phyloP scores from a whole-genome alignment of 1,284 basidiomycete genomes.

The Cryptococcus amylolentus region DNA sequence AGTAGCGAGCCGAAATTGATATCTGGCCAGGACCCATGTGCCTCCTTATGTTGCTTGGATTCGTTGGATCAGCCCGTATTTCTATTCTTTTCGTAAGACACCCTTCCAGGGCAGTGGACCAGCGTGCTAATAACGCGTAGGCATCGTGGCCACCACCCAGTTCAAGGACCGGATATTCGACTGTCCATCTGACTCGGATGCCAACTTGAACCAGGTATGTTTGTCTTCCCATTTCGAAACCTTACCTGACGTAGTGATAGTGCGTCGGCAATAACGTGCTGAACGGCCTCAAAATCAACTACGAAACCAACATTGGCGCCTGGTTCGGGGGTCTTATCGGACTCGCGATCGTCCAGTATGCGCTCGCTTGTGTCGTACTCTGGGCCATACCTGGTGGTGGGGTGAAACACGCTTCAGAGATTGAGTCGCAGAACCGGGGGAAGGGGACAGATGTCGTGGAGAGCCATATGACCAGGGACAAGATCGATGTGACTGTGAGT shows the following conservation, averaged over 20 bases:
- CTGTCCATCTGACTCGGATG: conserved; percentile 44
- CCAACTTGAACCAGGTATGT: conserved; percentile 43
- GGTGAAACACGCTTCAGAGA: conserved; percentile 49
- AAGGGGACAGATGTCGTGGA: conserved; percentile 44
- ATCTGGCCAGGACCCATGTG: conserved; percentile 36
- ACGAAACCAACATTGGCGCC: conserved; percentile 42
- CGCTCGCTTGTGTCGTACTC: conserved; percentile 45
- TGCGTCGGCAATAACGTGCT: conserved; percentile 52
- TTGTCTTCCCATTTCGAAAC: neutral
- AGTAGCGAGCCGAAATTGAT: neutral
- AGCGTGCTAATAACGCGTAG: conserved; percentile 16
- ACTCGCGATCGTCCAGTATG: conserved; percentile 41
- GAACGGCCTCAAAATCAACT: conserved; percentile 44
- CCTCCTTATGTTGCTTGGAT: conserved; percentile 52
- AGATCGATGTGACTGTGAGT: conserved; percentile 45
- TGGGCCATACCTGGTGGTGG: conserved; percentile 49
- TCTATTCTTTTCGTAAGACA: conserved; percentile 37
- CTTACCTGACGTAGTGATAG: conserved; percentile 10
- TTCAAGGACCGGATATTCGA: conserved; percentile 50
- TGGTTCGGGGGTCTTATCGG: conserved; percentile 51
- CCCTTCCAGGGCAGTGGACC: neutral
- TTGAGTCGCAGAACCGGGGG: conserved; percentile 41
- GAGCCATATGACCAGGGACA: conserved; percentile 46
- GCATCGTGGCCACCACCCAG: conserved; percentile 48
- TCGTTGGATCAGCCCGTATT: conserved; percentile 46